Evolutionary conservation across 768 basidiomycete genomes (phyloP).

Genomic region (Boletus edulis): DNA sequence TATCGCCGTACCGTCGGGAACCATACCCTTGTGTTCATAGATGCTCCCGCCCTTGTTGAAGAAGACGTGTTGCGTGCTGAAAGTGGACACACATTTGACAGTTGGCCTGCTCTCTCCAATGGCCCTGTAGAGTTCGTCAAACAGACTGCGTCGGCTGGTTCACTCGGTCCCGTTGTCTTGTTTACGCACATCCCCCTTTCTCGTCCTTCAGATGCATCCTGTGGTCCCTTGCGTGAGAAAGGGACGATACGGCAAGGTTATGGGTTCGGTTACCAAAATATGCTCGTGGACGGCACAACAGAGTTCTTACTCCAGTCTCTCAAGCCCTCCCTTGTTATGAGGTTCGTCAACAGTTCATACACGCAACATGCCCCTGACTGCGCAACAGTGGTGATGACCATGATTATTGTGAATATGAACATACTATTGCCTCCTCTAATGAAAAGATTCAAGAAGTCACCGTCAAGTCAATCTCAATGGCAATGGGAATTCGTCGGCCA

Average conservation of each 20-base stretch:
- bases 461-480: conserved; percentile 88
- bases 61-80: conserved; percentile 58
- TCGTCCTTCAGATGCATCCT: conserved; percentile 61
- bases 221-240: conserved; percentile 77
- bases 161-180: conserved; percentile 56
- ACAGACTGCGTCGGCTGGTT: conserved; percentile 29
- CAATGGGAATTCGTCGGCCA: conserved; percentile 79
- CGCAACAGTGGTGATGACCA: conserved; percentile 83
- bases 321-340: conserved; percentile 70
- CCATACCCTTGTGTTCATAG: conserved; percentile 69
- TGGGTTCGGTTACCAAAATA: conserved; percentile 84
- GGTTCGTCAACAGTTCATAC: conserved; percentile 41
- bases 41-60: conserved; percentile 71
- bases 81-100: conserved; percentile 38
- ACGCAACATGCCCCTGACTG: conserved; percentile 2
- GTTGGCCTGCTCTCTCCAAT: conserved; percentile 47
- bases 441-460: conserved; percentile 66
- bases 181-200: conserved; percentile 90
- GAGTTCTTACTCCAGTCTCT: conserved; percentile 63
- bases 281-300: conserved; percentile 65
- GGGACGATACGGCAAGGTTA: conserved; percentile 70
- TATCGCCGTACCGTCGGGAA: conserved; percentile 61
- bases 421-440: conserved; percentile 31
- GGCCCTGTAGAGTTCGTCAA: conserved; percentile 58
- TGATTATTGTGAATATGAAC: conserved; percentile 85